Percentiles rank a stretch among this genome's conserved stretches.
Conservation (phyloP, 805 yeast genomes). For the Teunomyces lycoperdinae region DNA sequence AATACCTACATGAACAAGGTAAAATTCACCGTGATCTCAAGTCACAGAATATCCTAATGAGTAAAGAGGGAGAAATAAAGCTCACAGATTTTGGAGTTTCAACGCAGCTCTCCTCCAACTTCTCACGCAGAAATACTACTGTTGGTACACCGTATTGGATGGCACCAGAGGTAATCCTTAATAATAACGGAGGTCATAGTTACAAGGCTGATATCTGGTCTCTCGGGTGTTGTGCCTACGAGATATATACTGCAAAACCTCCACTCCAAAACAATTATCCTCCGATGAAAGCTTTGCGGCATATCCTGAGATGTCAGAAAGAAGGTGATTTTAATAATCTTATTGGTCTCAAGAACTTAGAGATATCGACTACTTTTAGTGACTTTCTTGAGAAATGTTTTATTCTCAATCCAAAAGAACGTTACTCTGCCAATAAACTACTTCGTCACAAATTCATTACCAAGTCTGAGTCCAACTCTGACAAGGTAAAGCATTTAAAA, state of each 20-base stretch:
- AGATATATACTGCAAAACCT: conserved; percentile 68
- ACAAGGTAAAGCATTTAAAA: conserved; percentile 19
- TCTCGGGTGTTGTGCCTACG: conserved; percentile 74
- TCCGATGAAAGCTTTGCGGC: conserved; percentile 45
- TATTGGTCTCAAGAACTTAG: conserved; percentile 21
- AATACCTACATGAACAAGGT: conserved; percentile 65
- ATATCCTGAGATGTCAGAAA: conserved; percentile 30
- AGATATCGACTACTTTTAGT: conserved; percentile 22
- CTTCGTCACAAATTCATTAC: conserved; percentile 34
- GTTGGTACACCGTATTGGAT: conserved; percentile 64
- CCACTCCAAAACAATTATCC: conserved; percentile 48
- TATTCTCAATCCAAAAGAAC: conserved; percentile 27
- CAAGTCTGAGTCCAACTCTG: conserved; percentile 11
- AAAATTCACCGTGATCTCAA: conserved; percentile 66
- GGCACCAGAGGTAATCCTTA: conserved; percentile 60
- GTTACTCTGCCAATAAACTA: conserved; percentile 31
- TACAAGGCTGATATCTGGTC: conserved; percentile 77
- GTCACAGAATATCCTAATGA: conserved; percentile 39
- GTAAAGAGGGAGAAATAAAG: conserved; percentile 37
- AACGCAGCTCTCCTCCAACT: conserved; percentile 41
- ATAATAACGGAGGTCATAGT: conserved; percentile 55
- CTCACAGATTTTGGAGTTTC: conserved; percentile 47
- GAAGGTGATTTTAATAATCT: conserved; percentile 30
- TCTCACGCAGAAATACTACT: conserved; percentile 43
- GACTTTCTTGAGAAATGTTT: conserved; percentile 37